Evolutionary conservation across 108 stramenopile species (phyloP).

Genomic region (Stephanodiscus triporus): DNA sequence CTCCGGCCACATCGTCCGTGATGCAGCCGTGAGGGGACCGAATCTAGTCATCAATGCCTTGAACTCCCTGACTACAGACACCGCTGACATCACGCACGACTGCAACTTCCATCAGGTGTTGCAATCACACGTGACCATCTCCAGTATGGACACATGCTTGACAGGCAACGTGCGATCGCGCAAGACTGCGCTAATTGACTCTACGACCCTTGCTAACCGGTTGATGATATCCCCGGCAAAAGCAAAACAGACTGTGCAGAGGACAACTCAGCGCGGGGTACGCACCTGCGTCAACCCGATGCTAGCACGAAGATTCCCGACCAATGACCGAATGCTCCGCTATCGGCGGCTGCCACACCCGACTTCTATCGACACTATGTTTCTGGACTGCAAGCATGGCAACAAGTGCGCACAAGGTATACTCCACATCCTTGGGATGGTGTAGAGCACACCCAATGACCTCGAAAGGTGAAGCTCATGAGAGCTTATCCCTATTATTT

Average conservation of each 20-base stretch:
- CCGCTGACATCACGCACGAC: background rate
- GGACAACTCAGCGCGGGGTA: constrained; percentile 40
- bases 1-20: background rate
- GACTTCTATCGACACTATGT: constrained; percentile 40
- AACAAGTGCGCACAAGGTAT: constrained; percentile 41
- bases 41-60: background rate
- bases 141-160: background rate
- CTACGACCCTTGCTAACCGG: constrained; percentile 2
- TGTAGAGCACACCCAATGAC: constrained; percentile 17
- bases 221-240: constrained; percentile 33
- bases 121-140: background rate
- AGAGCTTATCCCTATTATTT: constrained; percentile 35
- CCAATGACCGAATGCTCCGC: constrained; percentile 22
- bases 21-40: background rate
- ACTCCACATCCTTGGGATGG: constrained; percentile 31
- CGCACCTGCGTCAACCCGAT: constrained; percentile 17
- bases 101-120: background rate
- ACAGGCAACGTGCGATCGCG: background rate
- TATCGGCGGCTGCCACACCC: constrained; percentile 22
- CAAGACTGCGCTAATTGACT: background rate
- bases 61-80: background rate
- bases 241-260: constrained; percentile 29
- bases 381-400: background rate
- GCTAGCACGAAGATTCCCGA: constrained; percentile 14
- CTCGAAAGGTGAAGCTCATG: constrained; percentile 30